Evolutionary conservation across 164 flowering plant species (phyloP).

Genomic region (Magnolia changhungtana): DNA sequence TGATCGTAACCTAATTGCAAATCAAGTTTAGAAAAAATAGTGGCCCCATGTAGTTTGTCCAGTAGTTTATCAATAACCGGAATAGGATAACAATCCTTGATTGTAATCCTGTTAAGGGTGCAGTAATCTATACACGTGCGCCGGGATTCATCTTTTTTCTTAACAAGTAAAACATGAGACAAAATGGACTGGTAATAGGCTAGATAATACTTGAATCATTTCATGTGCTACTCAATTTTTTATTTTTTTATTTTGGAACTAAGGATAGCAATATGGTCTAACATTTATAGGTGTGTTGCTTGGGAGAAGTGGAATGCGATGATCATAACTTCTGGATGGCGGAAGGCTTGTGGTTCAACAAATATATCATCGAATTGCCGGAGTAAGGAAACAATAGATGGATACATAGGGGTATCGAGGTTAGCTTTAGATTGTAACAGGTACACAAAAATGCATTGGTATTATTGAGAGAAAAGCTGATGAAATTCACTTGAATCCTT

Average conservation of each 20-base stretch:
- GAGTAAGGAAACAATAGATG: not conserved
- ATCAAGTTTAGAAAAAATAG: not conserved
- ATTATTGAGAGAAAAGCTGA: too few species aligned
- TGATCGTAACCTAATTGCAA: not conserved
- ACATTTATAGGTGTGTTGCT: not conserved
- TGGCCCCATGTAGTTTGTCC: not conserved
- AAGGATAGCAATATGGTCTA: conserved; percentile 1
- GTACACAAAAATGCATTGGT: not conserved
- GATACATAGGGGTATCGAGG: not conserved
- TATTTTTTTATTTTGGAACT: not conserved
- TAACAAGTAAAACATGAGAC: not conserved
- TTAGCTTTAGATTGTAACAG: not conserved
- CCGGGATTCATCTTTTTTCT: not conserved
- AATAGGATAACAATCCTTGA: not conserved
- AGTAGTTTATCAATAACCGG: not conserved
- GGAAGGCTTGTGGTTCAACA: not conserved
- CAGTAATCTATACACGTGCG: not conserved
- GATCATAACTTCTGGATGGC: not conserved
- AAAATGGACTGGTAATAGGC: not conserved
- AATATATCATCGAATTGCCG: not conserved
- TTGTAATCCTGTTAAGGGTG: not conserved
- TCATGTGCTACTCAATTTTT: not conserved
- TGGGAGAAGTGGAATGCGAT: not conserved
- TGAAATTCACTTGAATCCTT: too few species aligned
- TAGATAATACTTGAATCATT: not conserved